Base-by-base conservation (phyloP, 2,329 filamentous ascomycete species). In the Myotisia sp. region DNA sequence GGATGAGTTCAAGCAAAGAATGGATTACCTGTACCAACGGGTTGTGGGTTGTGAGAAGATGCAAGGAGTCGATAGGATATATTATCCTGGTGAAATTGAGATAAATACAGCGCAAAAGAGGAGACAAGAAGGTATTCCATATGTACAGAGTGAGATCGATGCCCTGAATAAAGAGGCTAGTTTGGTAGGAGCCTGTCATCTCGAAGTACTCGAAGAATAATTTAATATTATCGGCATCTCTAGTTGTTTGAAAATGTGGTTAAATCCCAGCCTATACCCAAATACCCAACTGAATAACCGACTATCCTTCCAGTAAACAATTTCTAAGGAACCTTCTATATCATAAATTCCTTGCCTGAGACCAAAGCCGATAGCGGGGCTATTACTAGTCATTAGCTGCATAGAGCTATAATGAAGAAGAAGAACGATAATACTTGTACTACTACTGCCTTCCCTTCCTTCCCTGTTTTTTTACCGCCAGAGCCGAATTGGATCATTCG, bases 1-100 rank as follows among this genome's bases (percentile, higher is more conserved):
- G 39, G 73, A 78, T 1, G 76, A 82, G 26, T 85, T 85, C 48
- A 70, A 71, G 19, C 64, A 48, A 14, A 49, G 67, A 13, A 73
- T 74, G 68, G 66, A 72, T 36, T 67, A 70, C 51, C 50, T 74
- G 16, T 71, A 73, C 44, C 55, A 63, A 41, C 52, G 65, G n/a
- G 68, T 73, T 2, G 57, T 68, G 12, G 60, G 55, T 3, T 63
- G 56, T 2, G 65, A 74, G 22, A 70, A 59, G 48, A 66, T 66
- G 59, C 55, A 51, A 10, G 70, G 64, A 0, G 60, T 72, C 3
- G 66, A 71, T 5, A 54, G 63, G 18, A 69, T 74, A 14, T 72
- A 67, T 43, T 71, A 69, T 40, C 69, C 69, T 1, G 69, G 69
- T 3, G 70, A 74, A 46, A 64, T 71, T 35, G 70, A 73, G 46